Evolutionary conservation across 1,284 basidiomycete species (phyloP), one percentile per base, ranked within the genome.

Genomic region (Tylopilus sp.): DNA sequence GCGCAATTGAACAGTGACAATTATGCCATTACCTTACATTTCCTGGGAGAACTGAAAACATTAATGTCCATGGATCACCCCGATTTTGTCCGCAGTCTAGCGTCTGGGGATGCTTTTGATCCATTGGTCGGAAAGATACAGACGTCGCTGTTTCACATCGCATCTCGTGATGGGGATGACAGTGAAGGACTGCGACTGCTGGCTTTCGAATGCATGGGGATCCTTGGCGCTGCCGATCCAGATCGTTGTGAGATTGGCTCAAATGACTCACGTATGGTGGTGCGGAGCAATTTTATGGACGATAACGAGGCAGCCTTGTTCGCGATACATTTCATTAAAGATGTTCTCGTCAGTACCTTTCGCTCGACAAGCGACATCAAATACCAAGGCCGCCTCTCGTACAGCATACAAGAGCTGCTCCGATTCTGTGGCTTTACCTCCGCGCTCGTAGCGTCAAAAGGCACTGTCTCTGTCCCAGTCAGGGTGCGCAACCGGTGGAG

Each of bases 181-280:
- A 79, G 81, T 3, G 84, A 92, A 48, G 63, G 76, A 6, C 63
- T 94, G 33, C 81, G 82, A 16, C 71, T 82, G 36, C 68, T 89
- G 16, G 85, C 89, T 0, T 94, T 90, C 61, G 91, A 97, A 62
- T 97, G 93, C 65, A 82, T 99, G 44, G 94, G 96, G 1, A 80
- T 92, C n/a, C 70, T 99, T 5, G 97, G 97, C 6, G 97, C 97
- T 1, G 79, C 97, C 16, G 97, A 99, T 69, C 95, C 97, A 1
- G 97, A 99, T 72, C 82, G 97, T 48, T 88, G 92, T 62, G 88
- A 92, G 54, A 74, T 90, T 35, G 71, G 71, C 1, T 65, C 76
- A 33, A 76, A 77, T 29, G 84, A 88, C 54, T 70, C 79, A 3
- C 77, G 81, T 34, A 84, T 89, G 70, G 78, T 92, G 33, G 77